A percentile compares a stretch with the other conserved stretches of the same genome.
Conservation (phyloP, 2,329 filamentous ascomycete species). For the Helotiales sp. region DNA sequence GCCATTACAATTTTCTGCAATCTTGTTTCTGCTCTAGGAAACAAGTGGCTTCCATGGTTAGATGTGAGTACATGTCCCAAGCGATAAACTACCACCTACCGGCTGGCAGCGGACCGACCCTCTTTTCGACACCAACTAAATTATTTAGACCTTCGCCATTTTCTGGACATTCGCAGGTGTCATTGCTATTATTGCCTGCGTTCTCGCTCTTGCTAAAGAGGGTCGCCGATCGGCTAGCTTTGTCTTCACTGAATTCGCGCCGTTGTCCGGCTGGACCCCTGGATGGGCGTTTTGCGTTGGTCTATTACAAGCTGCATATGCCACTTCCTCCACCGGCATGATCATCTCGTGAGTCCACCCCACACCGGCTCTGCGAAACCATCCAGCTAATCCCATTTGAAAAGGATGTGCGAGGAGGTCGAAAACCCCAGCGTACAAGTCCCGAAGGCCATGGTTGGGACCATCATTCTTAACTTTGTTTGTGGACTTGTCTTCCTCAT, state of each 20-base stretch:
- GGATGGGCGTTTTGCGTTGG: constrained; percentile 78
- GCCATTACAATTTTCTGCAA: constrained; percentile 56
- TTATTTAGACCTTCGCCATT: constrained; percentile 67
- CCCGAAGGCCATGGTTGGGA: constrained; percentile 73
- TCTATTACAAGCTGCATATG: constrained; percentile 73
- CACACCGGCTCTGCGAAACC: too few relatives aligned
- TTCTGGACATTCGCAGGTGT: constrained; percentile 77
- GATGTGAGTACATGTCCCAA: constrained; percentile 61
- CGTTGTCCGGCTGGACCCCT: constrained; percentile 69
- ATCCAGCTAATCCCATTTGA: too few relatives aligned
- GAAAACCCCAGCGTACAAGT: constrained; percentile 68
- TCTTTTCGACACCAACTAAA: too few relatives aligned
- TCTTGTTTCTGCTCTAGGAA: constrained; percentile 55
- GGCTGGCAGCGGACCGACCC: too few relatives aligned
- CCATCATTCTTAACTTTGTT: constrained; percentile 69
- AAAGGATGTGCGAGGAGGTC: constrained; percentile 70
- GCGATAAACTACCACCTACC: too few relatives aligned
- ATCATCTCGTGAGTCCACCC: constrained; percentile 71
- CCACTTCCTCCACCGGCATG: constrained; percentile 79
- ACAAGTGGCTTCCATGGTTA: constrained; percentile 59
- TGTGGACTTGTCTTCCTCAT: constrained; percentile 72
- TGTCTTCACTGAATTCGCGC: constrained; percentile 72
- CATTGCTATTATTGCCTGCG: constrained; percentile 65
- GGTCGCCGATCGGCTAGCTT: constrained; percentile 60
- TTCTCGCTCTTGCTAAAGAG: constrained; percentile 70